phyloP scores from a whole-genome alignment of 306 rosid genomes.

The Abrus precatorius region DNA sequence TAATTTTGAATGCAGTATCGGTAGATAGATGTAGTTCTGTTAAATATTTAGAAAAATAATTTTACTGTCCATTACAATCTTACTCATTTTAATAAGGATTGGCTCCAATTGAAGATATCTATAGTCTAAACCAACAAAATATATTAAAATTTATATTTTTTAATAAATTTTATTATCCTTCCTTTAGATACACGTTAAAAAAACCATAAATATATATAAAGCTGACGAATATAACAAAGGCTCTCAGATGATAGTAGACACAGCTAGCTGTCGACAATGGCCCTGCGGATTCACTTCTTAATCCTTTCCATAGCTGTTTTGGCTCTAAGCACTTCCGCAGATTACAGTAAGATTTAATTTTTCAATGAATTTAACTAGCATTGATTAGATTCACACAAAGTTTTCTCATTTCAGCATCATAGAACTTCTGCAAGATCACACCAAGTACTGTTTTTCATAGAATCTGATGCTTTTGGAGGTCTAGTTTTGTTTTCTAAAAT shows the following conservation, averaged over 20 bases:
- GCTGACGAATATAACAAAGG: constrained; percentile 27
- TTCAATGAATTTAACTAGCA: background rate
- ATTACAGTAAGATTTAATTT: constrained; percentile 44
- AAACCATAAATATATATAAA: constrained; percentile 7
- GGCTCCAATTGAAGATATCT: no score
- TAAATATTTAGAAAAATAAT: no score
- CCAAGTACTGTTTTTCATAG: background rate
- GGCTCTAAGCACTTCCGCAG: constrained; percentile 50
- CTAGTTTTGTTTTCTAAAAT: background rate
- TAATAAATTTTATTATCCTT: no score
- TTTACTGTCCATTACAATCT: no score
- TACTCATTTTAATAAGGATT: no score
- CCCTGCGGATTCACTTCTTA: constrained; percentile 37
- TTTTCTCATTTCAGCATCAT: background rate
- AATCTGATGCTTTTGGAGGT: background rate
- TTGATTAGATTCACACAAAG: constrained; percentile 13
- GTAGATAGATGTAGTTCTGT: no score
- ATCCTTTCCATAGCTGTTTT: constrained; percentile 51
- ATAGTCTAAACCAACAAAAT: no score
- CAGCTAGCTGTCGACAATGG: constrained; percentile 45
- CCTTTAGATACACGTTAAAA: no score
- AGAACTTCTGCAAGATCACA: background rate
- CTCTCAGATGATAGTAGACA: constrained; percentile 42
- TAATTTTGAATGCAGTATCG: no score
- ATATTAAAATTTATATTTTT: no score